Conservation (phyloP, 2,329 filamentous ascomycete species). For the Pseudopyricularia cyperi region DNA sequence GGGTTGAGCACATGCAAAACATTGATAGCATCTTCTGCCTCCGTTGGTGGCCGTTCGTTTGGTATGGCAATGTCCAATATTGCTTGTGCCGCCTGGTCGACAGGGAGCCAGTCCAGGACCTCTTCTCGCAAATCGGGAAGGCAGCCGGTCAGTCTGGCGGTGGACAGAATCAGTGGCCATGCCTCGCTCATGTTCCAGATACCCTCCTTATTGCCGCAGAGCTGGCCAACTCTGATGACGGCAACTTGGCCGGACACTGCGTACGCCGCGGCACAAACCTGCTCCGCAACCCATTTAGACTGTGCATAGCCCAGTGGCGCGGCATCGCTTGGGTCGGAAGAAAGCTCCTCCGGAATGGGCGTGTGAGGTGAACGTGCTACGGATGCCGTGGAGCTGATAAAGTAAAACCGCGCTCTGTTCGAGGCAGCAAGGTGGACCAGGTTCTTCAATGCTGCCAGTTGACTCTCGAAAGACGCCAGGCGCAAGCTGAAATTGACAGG, state of each 20-base stretch:
- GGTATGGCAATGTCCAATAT: background rate
- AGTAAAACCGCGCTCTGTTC: background rate
- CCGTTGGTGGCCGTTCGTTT: background rate
- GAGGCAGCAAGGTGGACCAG: background rate
- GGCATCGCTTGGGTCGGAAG: background rate
- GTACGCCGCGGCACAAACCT: background rate
- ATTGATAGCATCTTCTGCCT: background rate
- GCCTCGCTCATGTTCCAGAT: constrained; percentile 2
- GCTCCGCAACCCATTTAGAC: constrained; percentile 1
- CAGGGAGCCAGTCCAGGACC: background rate
- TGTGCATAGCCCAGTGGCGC: background rate
- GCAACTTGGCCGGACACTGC: background rate
- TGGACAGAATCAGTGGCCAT: constrained; percentile 1
- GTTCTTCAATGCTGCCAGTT: background rate
- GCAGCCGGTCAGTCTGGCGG: background rate
- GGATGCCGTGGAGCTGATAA: background rate
- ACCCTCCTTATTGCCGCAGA: background rate
- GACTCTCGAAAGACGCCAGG: constrained; percentile 25
- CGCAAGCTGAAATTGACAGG: constrained; percentile 37
- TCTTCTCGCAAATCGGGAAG: background rate
- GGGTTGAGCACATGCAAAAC: background rate
- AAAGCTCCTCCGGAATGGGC: background rate
- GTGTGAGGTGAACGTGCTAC: background rate
- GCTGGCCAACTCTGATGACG: background rate
- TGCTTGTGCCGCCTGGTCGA: background rate